A percentile compares a stretch with the other conserved stretches of the same genome.
Conservation (phyloP, 257 asterid species). For the Solanum etuberosum region DNA sequence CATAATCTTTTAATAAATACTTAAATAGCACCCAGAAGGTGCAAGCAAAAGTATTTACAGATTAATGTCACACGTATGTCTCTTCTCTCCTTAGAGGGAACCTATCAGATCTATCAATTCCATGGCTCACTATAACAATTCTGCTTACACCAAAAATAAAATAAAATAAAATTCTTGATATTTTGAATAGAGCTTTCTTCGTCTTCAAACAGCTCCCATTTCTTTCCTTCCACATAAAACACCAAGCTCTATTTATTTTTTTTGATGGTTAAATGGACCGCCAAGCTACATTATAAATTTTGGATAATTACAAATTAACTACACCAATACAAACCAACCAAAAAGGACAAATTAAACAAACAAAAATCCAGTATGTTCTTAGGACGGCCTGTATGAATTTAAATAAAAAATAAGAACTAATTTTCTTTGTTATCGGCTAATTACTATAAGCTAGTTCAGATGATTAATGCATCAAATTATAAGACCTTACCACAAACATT, state of each 20-base stretch:
- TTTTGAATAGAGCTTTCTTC: neutral
- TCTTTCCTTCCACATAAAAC: neutral
- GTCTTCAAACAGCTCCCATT: neutral
- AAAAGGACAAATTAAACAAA: neutral
- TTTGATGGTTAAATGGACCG: neutral
- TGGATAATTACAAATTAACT: neutral
- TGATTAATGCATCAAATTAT: neutral
- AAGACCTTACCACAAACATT: constrained; percentile 79
- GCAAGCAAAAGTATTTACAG: neutral
- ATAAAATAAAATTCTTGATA: neutral
- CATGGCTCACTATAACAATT: neutral
- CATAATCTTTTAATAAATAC: neutral
- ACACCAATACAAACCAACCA: neutral
- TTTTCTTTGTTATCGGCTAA: neutral
- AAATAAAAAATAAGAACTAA: neutral
- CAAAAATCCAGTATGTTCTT: neutral
- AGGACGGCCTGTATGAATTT: neutral
- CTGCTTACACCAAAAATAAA: neutral
- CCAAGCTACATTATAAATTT: neutral
- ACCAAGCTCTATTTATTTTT: neutral
- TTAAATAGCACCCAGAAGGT: neutral
- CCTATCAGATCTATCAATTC: neutral
- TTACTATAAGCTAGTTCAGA: neutral
- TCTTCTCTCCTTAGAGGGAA: no score
- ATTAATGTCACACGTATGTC: neutral